Evolutionary conservation across 2,329 filamentous ascomycete genomes (phyloP).

Genomic region (Penicillium sp.): DNA sequence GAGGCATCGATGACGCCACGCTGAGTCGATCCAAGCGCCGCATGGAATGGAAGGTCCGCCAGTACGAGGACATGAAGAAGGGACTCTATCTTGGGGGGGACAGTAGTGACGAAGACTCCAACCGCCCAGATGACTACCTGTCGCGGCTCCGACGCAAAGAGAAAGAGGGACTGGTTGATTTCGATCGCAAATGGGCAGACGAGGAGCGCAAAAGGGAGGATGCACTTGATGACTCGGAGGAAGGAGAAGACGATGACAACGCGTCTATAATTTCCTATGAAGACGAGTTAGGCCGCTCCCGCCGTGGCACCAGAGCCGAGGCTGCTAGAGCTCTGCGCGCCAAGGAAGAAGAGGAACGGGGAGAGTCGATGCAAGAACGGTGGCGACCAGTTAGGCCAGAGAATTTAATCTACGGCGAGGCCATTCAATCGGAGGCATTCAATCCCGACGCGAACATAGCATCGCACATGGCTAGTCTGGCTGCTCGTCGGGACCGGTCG

Average conservation of each 20-base stretch:
- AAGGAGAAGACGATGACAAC: constrained; percentile 43
- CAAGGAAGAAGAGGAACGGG: constrained; percentile 28
- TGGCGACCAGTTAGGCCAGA: constrained; percentile 53
- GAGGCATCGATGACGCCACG: constrained; percentile 52
- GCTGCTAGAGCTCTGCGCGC: constrained; percentile 59
- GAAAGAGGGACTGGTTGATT: constrained; percentile 67
- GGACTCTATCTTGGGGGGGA: constrained; percentile 66
- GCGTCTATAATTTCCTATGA: constrained; percentile 74
- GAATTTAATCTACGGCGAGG: constrained; percentile 76
- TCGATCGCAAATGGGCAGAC: constrained; percentile 93
- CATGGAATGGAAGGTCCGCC: constrained; percentile 83
- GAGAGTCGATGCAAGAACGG: constrained; percentile 16
- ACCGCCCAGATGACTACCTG: constrained; percentile 35
- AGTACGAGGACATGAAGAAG: constrained; percentile 85
- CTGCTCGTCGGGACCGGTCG: constrained; percentile 69
- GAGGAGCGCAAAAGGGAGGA: constrained; percentile 41
- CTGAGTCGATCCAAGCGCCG: constrained; percentile 66
- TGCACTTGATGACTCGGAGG: constrained; percentile 37
- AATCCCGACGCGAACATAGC: constrained; percentile 61
- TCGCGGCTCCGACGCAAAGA: constrained; percentile 58
- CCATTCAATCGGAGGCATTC: constrained; percentile 79
- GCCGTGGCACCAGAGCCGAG: constrained; percentile 66
- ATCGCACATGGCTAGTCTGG: constrained; percentile 71
- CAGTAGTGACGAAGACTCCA: constrained; percentile 31
- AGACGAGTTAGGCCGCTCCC: constrained; percentile 86